These are phyloP conservation scores for Dictyostelium brefeldianum DNA, from an alignment of 78 protist genomes.

Conservation along the genomic window DNA sequence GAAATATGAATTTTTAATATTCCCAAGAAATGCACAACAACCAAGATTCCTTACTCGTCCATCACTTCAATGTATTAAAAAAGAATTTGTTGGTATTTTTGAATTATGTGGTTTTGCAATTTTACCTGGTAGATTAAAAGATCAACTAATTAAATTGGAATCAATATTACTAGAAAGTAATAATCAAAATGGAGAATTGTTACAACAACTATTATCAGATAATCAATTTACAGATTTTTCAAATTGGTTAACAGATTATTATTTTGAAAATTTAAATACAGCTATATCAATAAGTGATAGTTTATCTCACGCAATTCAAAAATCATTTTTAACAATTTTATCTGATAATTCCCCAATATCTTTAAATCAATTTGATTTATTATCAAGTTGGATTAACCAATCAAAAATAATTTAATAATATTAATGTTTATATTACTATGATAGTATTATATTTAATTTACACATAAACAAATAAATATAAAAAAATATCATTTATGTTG, in stretches of 20 bases:
- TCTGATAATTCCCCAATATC: constrained; percentile 42
- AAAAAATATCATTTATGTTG: too few species aligned
- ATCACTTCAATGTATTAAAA: constrained; percentile 49
- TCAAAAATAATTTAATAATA: neutral
- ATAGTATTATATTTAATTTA: too few species aligned
- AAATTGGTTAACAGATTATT: constrained; percentile 41
- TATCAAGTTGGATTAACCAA: constrained; percentile 10
- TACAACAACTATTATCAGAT: neutral
- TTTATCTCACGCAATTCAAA: neutral
- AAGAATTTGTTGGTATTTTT: constrained; percentile 72
- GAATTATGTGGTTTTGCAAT: constrained; percentile 63
- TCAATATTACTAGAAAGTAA: neutral
- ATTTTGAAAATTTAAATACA: neutral
- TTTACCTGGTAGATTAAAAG: constrained; percentile 57
- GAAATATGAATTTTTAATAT: constrained; percentile 24
- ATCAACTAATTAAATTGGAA: constrained; percentile 14
- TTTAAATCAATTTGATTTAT: neutral
- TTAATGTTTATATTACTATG: too few species aligned
- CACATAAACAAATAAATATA: too few species aligned
- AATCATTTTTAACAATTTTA: constrained; percentile 25
- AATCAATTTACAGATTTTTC: neutral
- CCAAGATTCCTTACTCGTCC: constrained; percentile 35
- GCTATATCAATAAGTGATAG: neutral
- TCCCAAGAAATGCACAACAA: constrained; percentile 61
- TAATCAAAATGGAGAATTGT: neutral